A percentile compares a stretch with the other conserved stretches of the same genome.
Evolutionary conservation across 495 filamentous ascomycete species (phyloP).

Genomic region (Tuber brumale): DNA sequence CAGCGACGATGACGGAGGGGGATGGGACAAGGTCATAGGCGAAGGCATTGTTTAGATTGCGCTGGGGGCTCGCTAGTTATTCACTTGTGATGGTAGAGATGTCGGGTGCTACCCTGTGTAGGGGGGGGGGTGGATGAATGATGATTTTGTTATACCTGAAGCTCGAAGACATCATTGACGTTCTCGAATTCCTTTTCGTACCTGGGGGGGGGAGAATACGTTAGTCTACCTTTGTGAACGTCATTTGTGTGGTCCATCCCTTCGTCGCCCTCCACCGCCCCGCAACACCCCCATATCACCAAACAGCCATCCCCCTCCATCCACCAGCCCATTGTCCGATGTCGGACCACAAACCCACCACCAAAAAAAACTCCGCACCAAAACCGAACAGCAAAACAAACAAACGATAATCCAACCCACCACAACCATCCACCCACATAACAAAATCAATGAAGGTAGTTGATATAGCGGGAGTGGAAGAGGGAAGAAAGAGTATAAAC

Average conservation of each 20-base stretch:
- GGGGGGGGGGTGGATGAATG: constrained; percentile 7
- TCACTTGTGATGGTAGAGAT: constrained; percentile 6
- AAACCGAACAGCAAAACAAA: neutral
- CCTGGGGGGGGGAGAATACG: constrained; percentile 48
- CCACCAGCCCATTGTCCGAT: neutral
- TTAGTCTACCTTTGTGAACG: neutral
- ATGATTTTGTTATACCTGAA: constrained; percentile 65
- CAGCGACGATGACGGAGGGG: constrained; percentile 81
- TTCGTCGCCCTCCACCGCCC: neutral
- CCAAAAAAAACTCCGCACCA: neutral
- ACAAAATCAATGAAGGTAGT: neutral
- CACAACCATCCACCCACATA: neutral
- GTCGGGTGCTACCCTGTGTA: neutral
- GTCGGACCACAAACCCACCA: neutral
- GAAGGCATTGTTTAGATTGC: constrained; percentile 99
- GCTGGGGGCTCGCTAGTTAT: constrained; percentile 50
- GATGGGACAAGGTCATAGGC: constrained; percentile 99
- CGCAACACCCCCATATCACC: neutral
- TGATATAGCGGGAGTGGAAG: neutral
- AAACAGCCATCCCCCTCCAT: neutral
- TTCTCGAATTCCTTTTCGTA: constrained; percentile 98
- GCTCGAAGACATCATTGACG: constrained; percentile 98
- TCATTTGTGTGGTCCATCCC: neutral
- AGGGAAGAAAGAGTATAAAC: constrained; percentile 37
- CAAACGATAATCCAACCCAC: neutral